Evolutionary conservation across 768 basidiomycete genomes (phyloP), one percentile per base, ranked within the genome.

Genomic region (Mycena belliarum): DNA sequence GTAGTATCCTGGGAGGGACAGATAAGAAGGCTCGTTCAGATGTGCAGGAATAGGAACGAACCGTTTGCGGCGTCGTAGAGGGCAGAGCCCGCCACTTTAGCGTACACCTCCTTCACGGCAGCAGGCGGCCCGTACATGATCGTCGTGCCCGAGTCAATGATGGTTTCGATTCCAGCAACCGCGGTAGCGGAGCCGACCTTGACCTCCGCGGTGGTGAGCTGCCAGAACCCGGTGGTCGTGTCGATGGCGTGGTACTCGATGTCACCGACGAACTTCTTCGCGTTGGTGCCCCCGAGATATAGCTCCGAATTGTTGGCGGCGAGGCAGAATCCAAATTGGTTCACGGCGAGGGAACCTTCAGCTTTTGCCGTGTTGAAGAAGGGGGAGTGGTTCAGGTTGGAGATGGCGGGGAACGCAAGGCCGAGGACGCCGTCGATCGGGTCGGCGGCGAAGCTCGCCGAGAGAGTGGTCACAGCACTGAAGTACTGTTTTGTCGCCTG

Each of bases 281-380:
- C 54, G 66, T 87, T 74, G 18, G 73, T 70, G 28, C 81, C 84
- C 8, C 83, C 84, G 48, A 87, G 68, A 57, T 69, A 78, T 23
- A 87, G 76, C 68, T 82, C 81, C 24, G 78, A 75, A 43, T 69
- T 72, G 23, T 68, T 69, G 23, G 67, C 18, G 10, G 75, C 65
- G 41, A 84, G 72, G 49, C 76, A 75, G 61, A 84, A 76, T 37
- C 75, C 74, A 60, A 84, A 83, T 46, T 72, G 66, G 49, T 71
- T 65, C 28, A 73, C 63, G 6, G 67, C 25, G 20, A 72, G 63
- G 23, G 60, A 52, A 16, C 68, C 71, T 28, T 76, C 63, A 8
- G 66, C 61, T 25, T 77, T 49, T 43, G 80, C 73, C 11, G 74
- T 77, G 54, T 77, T 71, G 65, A 80, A 79, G 59, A 77, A 71